Evolutionary conservation across 2,329 filamentous ascomycete species (phyloP), one percentile per base, ranked within the genome.

Genomic region (Cephalotrichum gorgonifer): DNA sequence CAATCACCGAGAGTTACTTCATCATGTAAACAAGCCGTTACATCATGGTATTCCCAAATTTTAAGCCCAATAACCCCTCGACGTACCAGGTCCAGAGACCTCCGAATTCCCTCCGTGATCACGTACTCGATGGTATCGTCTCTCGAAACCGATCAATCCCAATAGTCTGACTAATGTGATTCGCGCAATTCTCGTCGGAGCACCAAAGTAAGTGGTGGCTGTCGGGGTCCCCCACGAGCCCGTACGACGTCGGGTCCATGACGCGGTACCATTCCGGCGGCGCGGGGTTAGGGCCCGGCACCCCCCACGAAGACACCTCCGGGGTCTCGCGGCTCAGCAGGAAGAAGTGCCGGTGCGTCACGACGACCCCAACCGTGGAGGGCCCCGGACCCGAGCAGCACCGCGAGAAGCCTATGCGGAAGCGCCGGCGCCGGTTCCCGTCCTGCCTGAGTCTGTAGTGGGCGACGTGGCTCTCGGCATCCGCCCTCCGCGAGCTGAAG

Each of bases 241-340:
- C 33, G 30, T 47, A 47, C 1, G 45, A 47, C 4, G 35, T 25
- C 15, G 45, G 45, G 14, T 47, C 45, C 23, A 47, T 26, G 25
- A 47, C n/a, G 14, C 45, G 31, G 9, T 47, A 47, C 45, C 45
- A 47, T 23, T 47, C 45, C 14, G 27, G 31, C 5, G 45, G 45
- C 23, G 28, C 33, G 7, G 23, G 26, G 9, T 39, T 23, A n/a
- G n/a, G n/a, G n/a, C n/a, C n/a, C 35, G 5, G 7, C 33, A 23
- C 25, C 8, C 31, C 30, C n/a, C n/a, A 28, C 33, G 26, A 31
- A 23, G 45, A 17, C 17, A 47, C 35, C 17, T 26, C 17, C 31
- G 9, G 31, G 39, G 27, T n/a, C 45, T n/a, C 31, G 33, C 35
- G 20, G 22, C 31, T 20, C 31, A 39, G 45, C 23, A 28, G 23